phyloP scores from a whole-genome alignment of 83 land plant genomes.

The Picea abies region DNA sequence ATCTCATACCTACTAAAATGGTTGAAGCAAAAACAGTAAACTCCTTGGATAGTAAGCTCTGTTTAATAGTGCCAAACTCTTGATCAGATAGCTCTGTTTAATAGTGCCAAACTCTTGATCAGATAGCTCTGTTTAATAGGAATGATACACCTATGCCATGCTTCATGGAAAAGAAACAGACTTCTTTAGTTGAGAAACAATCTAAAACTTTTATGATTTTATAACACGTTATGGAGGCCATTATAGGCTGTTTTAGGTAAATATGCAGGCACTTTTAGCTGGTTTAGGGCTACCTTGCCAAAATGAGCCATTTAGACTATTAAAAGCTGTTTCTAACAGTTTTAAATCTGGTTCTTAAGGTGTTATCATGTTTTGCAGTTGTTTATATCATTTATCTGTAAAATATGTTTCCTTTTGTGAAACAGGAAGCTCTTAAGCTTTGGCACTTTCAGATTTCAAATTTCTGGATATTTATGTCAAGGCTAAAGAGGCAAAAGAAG shows the following conservation, averaged over 20 bases:
- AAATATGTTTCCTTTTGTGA: neutral
- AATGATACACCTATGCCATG: neutral
- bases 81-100: neutral
- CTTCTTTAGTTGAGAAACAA: neutral
- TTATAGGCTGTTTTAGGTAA: neutral
- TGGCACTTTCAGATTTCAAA: neutral
- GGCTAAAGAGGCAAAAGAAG: neutral
- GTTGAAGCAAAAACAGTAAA: neutral
- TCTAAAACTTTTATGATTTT: neutral
- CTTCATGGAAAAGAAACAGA: neutral
- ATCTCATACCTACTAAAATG: neutral
- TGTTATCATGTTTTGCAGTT: neutral
- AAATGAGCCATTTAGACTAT: neutral
- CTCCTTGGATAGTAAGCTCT: neutral
- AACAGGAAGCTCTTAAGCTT: neutral
- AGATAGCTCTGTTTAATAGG: neutral
- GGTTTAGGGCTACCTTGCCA: neutral
- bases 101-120: neutral
- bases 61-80: neutral
- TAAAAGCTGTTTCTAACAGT: neutral
- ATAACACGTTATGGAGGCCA: neutral
- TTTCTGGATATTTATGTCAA: neutral
- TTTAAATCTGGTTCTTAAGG: neutral
- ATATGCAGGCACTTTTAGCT: neutral
- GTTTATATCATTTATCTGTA: neutral